phyloP scores from a whole-genome alignment of 2,329 filamentous ascomycete species.

The Mycocentrospora acerina region DNA sequence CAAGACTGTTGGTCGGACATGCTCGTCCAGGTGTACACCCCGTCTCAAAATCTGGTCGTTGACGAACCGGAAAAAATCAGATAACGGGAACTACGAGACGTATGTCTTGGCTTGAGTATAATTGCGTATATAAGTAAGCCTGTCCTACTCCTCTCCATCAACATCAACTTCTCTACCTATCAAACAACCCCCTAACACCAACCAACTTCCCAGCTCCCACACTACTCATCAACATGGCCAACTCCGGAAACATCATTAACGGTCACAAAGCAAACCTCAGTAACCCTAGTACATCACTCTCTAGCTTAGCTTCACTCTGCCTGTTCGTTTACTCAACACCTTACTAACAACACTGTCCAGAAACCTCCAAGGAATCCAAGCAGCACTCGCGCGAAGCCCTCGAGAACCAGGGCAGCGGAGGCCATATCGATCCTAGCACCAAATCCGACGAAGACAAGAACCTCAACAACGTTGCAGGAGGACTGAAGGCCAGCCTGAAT shows the following conservation, averaged over 20 bases:
- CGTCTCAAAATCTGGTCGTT: conserved; percentile 1
- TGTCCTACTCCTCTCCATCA: neutral
- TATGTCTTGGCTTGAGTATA: neutral
- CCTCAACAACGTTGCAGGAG: conserved; percentile 52
- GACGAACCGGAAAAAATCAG: neutral
- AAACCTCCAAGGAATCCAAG: conserved; percentile 58
- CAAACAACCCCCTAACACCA: neutral
- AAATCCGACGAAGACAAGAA: conserved; percentile 48
- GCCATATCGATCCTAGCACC: conserved; percentile 17
- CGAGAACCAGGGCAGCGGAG: conserved; percentile 36
- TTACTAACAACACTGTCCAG: conserved; percentile 10
- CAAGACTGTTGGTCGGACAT: neutral
- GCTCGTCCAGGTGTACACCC: neutral
- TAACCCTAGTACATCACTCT: conserved; percentile 50
- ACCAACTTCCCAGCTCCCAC: conserved; percentile 1
- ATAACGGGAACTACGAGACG: neutral
- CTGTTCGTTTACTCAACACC: too few species aligned
- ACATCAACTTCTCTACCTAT: neutral
- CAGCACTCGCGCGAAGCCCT: conserved; percentile 57
- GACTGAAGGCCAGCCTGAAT: conserved; percentile 48
- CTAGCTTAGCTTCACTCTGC: neutral
- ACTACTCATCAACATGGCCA: conserved; percentile 44
- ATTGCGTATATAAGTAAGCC: neutral
- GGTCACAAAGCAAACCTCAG: conserved; percentile 62
- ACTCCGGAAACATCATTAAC: conserved; percentile 55